Evolutionary conservation across 2,329 filamentous ascomycete species (phyloP).

Genomic region (Claviceps sp.): DNA sequence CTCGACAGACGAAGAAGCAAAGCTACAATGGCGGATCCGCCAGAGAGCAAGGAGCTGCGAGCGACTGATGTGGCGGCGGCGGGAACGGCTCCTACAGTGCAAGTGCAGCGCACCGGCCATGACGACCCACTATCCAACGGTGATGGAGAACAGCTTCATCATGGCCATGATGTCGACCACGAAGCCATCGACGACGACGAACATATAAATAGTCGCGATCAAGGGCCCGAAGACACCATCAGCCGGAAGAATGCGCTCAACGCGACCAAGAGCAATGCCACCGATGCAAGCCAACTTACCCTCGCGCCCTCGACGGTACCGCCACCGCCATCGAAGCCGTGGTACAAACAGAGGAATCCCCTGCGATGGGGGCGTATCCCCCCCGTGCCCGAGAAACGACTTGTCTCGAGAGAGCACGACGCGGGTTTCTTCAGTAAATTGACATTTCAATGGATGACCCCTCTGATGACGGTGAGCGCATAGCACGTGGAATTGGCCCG

Average conservation of each 20-base stretch:
- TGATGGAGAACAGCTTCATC: neutral
- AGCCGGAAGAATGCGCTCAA: slow-evolving; percentile 8
- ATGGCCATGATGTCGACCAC: neutral
- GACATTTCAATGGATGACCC: slow-evolving; percentile 82
- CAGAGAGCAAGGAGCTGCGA: slow-evolving; percentile 14
- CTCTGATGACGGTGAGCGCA: slow-evolving; percentile 59
- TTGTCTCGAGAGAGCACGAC: slow-evolving; percentile 52
- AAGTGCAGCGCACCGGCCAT: neutral
- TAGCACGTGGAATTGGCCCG: neutral
- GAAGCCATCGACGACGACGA: slow-evolving; percentile 1
- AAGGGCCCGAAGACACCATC: slow-evolving; percentile 9
- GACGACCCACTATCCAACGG: slow-evolving; percentile 1
- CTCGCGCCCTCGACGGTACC: slow-evolving; percentile 24
- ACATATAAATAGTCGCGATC: slow-evolving; percentile 4
- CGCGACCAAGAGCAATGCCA: slow-evolving; percentile 37
- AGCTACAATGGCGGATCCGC: slow-evolving; percentile 13
- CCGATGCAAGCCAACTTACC: slow-evolving; percentile 36
- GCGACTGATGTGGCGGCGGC: slow-evolving; percentile 17
- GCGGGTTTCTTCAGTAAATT: slow-evolving; percentile 63
- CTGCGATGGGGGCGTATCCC: slow-evolving; percentile 45
- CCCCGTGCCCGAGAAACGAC: slow-evolving; percentile 38
- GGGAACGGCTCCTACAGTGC: neutral
- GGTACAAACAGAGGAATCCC: slow-evolving; percentile 51
- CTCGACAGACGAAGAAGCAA: neutral
- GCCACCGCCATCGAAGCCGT: slow-evolving; percentile 29